These are phyloP conservation scores for Exophiala calicioides DNA, from an alignment of 2,329 filamentous ascomycete species.

Conservation along the genomic window DNA sequence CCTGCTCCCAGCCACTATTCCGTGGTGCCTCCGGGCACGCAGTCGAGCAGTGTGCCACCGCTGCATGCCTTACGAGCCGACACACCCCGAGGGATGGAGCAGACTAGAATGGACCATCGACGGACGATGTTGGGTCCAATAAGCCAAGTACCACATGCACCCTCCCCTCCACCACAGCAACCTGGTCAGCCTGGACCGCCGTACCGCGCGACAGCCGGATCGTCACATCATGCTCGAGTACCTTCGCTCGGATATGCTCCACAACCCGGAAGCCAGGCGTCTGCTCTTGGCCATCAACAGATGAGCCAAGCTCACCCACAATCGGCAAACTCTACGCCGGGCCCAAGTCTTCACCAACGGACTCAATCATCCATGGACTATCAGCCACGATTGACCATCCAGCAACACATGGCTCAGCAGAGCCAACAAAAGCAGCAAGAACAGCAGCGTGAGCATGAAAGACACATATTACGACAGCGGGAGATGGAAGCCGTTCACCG, in stretches of 20 bases:
- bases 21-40: conserved; percentile 24
- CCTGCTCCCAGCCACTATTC: conserved; percentile 28
- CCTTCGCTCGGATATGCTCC: conserved; percentile 23
- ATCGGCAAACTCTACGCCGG: conserved; percentile 29
- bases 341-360: conserved; percentile 28
- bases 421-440: conserved; percentile 26
- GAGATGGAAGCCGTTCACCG: conserved; percentile 22
- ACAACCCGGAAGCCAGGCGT: conserved; percentile 10
- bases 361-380: conserved; percentile 22
- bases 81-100: conserved; percentile 18
- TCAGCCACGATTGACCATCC: conserved; percentile 26
- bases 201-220: conserved; percentile 20
- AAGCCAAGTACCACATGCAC: conserved; percentile 22
- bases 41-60: conserved; percentile 12
- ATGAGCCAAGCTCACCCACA: conserved; percentile 21
- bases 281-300: conserved; percentile 15
- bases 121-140: conserved; percentile 23
- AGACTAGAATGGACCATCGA: conserved; percentile 24
- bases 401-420: conserved; percentile 29
- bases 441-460: conserved; percentile 26
- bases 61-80: conserved; percentile 20
- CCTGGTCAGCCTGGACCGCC: conserved; percentile 13
- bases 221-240: conserved; percentile 26
- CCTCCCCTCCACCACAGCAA: conserved; percentile 30
- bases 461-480: conserved; percentile 21